Evolutionary conservation across 768 basidiomycete species (phyloP).

Genomic region (Suillus subluteus): DNA sequence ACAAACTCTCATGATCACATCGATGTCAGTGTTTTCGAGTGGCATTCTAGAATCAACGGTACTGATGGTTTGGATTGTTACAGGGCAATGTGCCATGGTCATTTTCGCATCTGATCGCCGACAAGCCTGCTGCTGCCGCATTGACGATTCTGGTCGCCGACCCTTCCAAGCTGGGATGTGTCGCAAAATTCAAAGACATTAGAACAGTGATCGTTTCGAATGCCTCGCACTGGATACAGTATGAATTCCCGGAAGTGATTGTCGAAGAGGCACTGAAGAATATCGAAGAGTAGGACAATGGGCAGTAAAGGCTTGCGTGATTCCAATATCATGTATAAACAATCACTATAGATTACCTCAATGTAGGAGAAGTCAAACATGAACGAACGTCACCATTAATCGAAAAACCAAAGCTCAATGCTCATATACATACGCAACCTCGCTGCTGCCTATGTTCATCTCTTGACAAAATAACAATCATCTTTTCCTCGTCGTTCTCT

Average conservation of each 20-base stretch:
- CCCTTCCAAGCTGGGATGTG: conserved; percentile 13
- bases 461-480: too few species aligned
- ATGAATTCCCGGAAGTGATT: conserved; percentile 21
- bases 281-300: background rate
- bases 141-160: conserved; percentile 17
- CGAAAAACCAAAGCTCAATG: too few species aligned
- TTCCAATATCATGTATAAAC: too few species aligned
- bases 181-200: conserved; percentile 15
- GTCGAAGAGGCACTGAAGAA: conserved; percentile 17
- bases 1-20: conserved; percentile 13
- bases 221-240: conserved; percentile 24
- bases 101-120: conserved; percentile 15
- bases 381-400: too few species aligned
- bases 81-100: conserved; percentile 24
- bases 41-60: background rate
- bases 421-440: too few species aligned
- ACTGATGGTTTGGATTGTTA: conserved; percentile 1
- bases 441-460: too few species aligned
- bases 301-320: background rate
- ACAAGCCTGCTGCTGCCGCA: conserved; percentile 11
- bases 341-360: too few species aligned
- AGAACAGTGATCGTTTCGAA: conserved; percentile 13
- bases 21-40: conserved; percentile 9
- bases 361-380: too few species aligned
- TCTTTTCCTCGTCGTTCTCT: too few species aligned